phyloP scores from a whole-genome alignment of 108 stramenopile genomes.

The Nitzschia putrida region DNA sequence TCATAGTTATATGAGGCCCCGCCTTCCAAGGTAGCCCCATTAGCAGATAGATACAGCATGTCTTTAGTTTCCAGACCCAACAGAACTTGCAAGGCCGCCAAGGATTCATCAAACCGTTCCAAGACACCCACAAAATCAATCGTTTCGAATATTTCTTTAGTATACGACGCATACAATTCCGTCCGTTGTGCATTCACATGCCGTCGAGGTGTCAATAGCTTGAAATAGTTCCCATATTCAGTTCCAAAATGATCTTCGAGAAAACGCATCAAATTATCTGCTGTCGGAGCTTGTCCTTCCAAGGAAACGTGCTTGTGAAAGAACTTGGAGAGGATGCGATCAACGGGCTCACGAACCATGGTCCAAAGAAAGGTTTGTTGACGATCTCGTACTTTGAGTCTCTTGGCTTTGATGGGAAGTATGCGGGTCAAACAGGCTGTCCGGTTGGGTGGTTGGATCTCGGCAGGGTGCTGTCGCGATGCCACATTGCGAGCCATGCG shows the following conservation, averaged over 20 bases:
- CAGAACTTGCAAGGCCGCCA: constrained; percentile 47
- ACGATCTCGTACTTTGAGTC: constrained; percentile 15
- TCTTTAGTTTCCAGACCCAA: constrained; percentile 43
- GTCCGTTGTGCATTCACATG: constrained; percentile 28
- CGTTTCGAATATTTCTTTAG: constrained; percentile 18
- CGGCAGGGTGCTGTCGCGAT: not conserved
- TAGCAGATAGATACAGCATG: constrained; percentile 38
- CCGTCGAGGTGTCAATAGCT: constrained; percentile 13
- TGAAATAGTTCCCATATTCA: constrained; percentile 34
- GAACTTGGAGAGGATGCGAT: constrained; percentile 37
- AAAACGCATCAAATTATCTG: constrained; percentile 14
- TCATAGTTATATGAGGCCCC: constrained; percentile 5
- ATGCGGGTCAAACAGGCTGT: constrained; percentile 22
- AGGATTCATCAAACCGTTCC: constrained; percentile 56
- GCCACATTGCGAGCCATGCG: constrained; percentile 30
- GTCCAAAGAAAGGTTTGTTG: constrained; percentile 45
- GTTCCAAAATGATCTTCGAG: constrained; percentile 7
- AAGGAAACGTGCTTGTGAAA: constrained; percentile 14
- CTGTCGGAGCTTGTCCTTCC: constrained; percentile 1
- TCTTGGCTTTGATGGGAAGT: constrained; percentile 19
- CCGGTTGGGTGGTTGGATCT: constrained; percentile 1
- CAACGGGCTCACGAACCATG: constrained; percentile 48
- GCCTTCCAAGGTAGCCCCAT: not conserved
- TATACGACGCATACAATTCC: constrained; percentile 6
- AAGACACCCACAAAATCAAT: constrained; percentile 47